These are phyloP conservation scores for Emmonsiellopsis sp. DNA, from an alignment of 2,329 filamentous ascomycete genomes.

Conservation along the genomic window DNA sequence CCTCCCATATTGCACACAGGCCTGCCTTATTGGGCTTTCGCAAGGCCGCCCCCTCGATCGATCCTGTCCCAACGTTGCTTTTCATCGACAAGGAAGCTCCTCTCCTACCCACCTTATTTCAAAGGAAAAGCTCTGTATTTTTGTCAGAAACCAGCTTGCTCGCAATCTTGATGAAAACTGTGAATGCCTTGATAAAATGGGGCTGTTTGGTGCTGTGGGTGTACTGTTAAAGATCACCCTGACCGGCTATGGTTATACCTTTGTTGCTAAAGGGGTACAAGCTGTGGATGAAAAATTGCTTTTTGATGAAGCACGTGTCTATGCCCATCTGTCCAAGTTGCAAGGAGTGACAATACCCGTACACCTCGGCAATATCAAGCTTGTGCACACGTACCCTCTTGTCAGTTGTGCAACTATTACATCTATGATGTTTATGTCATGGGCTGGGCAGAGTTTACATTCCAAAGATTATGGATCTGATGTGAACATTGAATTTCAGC, in stretches of 20 bases:
- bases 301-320: not conserved
- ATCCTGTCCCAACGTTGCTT: not conserved
- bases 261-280: conserved; percentile 2
- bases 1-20: not conserved
- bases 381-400: not conserved
- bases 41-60: not conserved
- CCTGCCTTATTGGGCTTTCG: not conserved
- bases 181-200: not conserved
- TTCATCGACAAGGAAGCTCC: not conserved
- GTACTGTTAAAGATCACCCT: conserved; percentile 3
- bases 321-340: not conserved
- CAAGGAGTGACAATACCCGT: not conserved
- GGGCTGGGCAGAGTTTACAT: not conserved
- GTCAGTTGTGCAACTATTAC: not conserved
- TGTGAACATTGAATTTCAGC: not conserved
- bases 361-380: not conserved
- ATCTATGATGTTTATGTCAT: conserved; percentile 5
- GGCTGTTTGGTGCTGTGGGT: not conserved
- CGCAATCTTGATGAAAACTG: conserved; percentile 1
- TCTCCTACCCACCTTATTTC: not conserved
- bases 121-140: not conserved
- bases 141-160: not conserved
- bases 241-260: conserved; percentile 1
- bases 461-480: not conserved
- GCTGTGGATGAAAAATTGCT: not conserved